These are phyloP conservation scores for Neurospora intermedia DNA, from an alignment of 495 filamentous ascomycete species.

Conservation along the genomic window DNA sequence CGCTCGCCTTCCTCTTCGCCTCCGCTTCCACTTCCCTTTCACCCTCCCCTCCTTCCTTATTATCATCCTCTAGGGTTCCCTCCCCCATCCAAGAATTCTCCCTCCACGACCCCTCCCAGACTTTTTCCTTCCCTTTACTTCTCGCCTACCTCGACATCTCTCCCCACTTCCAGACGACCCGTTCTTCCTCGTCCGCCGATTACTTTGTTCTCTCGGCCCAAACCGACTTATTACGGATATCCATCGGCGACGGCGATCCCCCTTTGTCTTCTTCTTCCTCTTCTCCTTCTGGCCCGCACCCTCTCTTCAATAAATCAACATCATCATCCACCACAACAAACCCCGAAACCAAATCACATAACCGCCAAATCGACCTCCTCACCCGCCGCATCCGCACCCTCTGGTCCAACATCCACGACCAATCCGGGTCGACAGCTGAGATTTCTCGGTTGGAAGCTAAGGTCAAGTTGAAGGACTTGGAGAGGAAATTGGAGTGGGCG, in stretches of 20 bases:
- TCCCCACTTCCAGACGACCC: neutral
- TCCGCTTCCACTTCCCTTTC: neutral
- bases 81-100: neutral
- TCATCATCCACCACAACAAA: conserved; percentile 10
- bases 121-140: neutral
- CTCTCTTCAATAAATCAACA: too few relatives aligned
- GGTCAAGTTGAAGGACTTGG: conserved; percentile 55
- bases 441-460: conserved; percentile 66
- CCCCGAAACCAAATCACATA: conserved; percentile 32
- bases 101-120: neutral
- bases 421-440: conserved; percentile 48
- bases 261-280: neutral
- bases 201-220: conserved; percentile 55
- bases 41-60: neutral
- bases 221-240: conserved; percentile 58
- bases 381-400: conserved; percentile 51
- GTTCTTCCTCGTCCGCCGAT: conserved; percentile 24
- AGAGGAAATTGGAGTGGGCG: conserved; percentile 57
- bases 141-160: neutral
- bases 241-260: conserved; percentile 50
- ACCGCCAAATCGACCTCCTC: conserved; percentile 58
- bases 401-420: conserved; percentile 61
- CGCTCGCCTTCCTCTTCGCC: conserved; percentile 55
- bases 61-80: neutral
- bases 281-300: too few relatives aligned